A percentile compares a stretch with the other conserved stretches of the same genome.
phyloP scores from a whole-genome alignment of 2,329 filamentous ascomycete species.

The Fusarium stilboides region DNA sequence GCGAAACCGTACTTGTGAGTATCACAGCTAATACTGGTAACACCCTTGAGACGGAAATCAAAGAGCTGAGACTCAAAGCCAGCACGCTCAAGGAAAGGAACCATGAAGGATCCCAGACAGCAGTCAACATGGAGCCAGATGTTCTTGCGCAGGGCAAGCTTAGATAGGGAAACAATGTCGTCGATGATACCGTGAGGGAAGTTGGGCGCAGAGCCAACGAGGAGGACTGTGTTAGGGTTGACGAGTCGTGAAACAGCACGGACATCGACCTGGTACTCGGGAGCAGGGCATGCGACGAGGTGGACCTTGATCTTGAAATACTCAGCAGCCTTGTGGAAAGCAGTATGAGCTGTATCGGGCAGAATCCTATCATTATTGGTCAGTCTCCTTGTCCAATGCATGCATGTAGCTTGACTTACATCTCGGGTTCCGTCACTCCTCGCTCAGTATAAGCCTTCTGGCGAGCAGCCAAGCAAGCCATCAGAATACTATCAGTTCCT shows the following conservation, averaged over 20 bases:
- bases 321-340: constrained; percentile 93
- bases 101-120: constrained; percentile 94
- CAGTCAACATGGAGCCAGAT: constrained; percentile 96
- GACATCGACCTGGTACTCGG: constrained; percentile 87
- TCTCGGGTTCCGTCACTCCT: constrained; percentile 92
- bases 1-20: constrained; percentile 99
- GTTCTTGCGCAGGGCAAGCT: constrained; percentile 82
- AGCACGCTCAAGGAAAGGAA: constrained; percentile 92
- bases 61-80: constrained; percentile 91
- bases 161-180: constrained; percentile 88
- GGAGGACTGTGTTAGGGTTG: constrained; percentile 92
- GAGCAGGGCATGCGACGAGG: constrained; percentile 87
- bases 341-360: constrained; percentile 93
- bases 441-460: constrained; percentile 91
- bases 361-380: constrained; percentile 77
- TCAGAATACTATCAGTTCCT: constrained; percentile 95
- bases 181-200: constrained; percentile 99
- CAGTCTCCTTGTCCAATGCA: constrained; percentile 17
- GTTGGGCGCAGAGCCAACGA: constrained; percentile 96
- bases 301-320: constrained; percentile 99
- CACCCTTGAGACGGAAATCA: constrained; percentile 94
- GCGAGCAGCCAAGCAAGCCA: constrained; percentile 91
- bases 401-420: constrained; percentile 69
- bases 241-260: constrained; percentile 85
- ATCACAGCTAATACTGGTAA: constrained; percentile 95